phyloP scores from a whole-genome alignment of 768 basidiomycete species.

The Leccinum aurantiacum region DNA sequence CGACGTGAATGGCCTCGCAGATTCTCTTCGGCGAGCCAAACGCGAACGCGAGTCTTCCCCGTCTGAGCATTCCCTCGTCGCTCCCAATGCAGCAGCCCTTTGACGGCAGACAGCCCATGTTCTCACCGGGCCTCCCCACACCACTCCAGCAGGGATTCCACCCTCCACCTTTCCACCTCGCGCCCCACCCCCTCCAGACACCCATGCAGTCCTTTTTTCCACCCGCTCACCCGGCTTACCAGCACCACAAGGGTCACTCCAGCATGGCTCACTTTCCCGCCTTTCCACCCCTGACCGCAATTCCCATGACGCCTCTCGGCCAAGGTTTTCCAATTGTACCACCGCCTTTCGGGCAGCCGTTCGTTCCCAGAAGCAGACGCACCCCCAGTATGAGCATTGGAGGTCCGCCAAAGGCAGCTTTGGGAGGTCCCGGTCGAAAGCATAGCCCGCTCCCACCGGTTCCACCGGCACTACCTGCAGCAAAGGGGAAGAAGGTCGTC shows the following conservation, averaged over 20 bases:
- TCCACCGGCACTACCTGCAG: constrained; percentile 33
- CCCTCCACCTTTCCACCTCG: constrained; percentile 48
- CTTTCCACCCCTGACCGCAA: constrained; percentile 53
- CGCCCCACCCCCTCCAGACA: constrained; percentile 54
- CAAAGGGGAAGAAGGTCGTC: constrained; percentile 62
- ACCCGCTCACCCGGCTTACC: constrained; percentile 46
- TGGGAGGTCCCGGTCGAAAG: constrained; percentile 80
- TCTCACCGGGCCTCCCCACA: constrained; percentile 65
- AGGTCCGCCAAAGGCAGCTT: constrained; percentile 83
- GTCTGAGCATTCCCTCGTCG: constrained; percentile 56
- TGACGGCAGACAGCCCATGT: constrained; percentile 48
- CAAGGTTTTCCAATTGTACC: constrained; percentile 56
- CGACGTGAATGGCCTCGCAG: background rate
- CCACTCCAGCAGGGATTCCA: constrained; percentile 58
- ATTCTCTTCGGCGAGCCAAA: background rate
- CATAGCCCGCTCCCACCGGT: constrained; percentile 58
- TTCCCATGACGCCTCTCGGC: constrained; percentile 63
- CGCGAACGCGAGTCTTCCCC: constrained; percentile 35
- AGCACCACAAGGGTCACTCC: constrained; percentile 53
- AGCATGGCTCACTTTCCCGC: constrained; percentile 67
- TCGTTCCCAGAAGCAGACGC: constrained; percentile 61
- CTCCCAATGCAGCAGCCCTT: constrained; percentile 59
- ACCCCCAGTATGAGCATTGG: constrained; percentile 70
- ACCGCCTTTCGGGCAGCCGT: constrained; percentile 47
- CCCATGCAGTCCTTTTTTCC: constrained; percentile 73